These are phyloP conservation scores for Cyclocybe aegerita DNA, from an alignment of 768 basidiomycete genomes.

Conservation along the genomic window DNA sequence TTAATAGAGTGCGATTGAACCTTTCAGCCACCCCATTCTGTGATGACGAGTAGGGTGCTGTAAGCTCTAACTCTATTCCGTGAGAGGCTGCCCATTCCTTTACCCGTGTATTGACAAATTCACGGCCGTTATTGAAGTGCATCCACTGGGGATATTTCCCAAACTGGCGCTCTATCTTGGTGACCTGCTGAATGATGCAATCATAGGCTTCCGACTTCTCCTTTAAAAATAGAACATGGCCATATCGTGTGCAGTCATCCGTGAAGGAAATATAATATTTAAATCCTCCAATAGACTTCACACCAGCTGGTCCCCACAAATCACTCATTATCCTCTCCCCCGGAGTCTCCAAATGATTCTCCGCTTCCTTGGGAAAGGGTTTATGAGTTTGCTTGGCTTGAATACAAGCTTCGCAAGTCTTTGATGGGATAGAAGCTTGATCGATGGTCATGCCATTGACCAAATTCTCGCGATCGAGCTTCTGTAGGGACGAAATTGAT, in stretches of 20 bases:
- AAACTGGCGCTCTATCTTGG: slow-evolving; percentile 12
- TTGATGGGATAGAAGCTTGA: too few relatives aligned
- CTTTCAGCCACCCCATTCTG: slow-evolving; percentile 42
- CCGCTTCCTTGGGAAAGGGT: slow-evolving; percentile 31
- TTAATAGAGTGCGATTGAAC: slow-evolving; percentile 30
- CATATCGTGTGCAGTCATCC: slow-evolving; percentile 11
- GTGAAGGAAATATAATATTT: slow-evolving; percentile 27
- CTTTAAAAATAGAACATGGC: slow-evolving; percentile 12
- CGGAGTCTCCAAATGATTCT: slow-evolving; percentile 14
- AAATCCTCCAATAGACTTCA: slow-evolving; percentile 17
- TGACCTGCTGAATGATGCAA: slow-evolving; percentile 15
- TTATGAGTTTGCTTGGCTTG: slow-evolving; percentile 29
- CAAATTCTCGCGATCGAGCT: too few relatives aligned
- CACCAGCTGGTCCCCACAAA: slow-evolving; percentile 30
- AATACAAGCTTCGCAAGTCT: slow-evolving; percentile 36
- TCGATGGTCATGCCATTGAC: too few relatives aligned
- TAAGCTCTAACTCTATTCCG: slow-evolving; percentile 30
- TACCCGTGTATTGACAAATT: slow-evolving; percentile 25
- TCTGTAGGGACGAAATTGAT: slow-evolving; percentile 17
- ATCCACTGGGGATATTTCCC: slow-evolving; percentile 6
- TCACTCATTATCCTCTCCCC: slow-evolving; percentile 22
- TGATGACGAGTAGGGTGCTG: slow-evolving; percentile 32
- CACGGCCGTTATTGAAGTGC: slow-evolving; percentile 29
- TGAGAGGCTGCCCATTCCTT: slow-evolving; percentile 16
- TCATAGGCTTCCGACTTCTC: slow-evolving; percentile 14